Evolutionary conservation across 768 basidiomycete species (phyloP).

Genomic region (Russula sp.): DNA sequence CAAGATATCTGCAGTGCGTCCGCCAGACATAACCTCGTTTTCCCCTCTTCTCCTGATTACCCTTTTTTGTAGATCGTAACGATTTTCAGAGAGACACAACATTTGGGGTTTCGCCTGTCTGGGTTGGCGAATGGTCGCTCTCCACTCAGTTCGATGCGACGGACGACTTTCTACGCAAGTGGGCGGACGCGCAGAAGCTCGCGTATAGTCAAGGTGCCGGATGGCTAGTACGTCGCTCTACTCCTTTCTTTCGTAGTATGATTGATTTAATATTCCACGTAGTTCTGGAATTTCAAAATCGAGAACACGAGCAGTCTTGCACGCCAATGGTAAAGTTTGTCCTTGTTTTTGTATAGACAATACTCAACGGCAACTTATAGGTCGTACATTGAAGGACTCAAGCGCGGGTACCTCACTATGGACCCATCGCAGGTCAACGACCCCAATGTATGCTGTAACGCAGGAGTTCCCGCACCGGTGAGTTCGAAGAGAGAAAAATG

Average conservation of each 20-base stretch:
- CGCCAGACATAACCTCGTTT: no score
- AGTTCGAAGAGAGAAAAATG: no score
- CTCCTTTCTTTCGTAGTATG: not conserved
- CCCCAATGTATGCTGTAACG: slow-evolving; percentile 47
- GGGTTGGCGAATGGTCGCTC: slow-evolving; percentile 58
- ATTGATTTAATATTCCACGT: slow-evolving; percentile 19
- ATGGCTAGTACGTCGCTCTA: slow-evolving; percentile 50
- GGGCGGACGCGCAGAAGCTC: slow-evolving; percentile 74
- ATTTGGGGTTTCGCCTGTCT: slow-evolving; percentile 42
- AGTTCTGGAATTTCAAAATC: slow-evolving; percentile 72
- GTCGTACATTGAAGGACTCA: slow-evolving; percentile 63
- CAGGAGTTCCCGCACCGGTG: no score
- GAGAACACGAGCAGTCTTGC: slow-evolving; percentile 50
- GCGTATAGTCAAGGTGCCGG: slow-evolving; percentile 54
- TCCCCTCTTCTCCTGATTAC: not conserved
- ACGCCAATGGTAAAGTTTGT: slow-evolving; percentile 51
- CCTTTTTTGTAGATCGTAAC: slow-evolving; percentile 45
- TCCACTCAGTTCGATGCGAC: slow-evolving; percentile 59
- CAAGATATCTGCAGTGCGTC: slow-evolving; percentile 61
- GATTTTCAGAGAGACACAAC: slow-evolving; percentile 46
- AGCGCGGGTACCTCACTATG: slow-evolving; percentile 52
- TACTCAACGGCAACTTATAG: slow-evolving; percentile 25
- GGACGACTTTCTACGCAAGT: slow-evolving; percentile 53
- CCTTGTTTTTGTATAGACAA: not conserved
- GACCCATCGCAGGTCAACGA: slow-evolving; percentile 54